Percentiles rank a stretch among this genome's conserved stretches.
These are phyloP conservation scores for Ascodesmis nigricans DNA, from an alignment of 495 filamentous ascomycete genomes.

Conservation along the genomic window DNA sequence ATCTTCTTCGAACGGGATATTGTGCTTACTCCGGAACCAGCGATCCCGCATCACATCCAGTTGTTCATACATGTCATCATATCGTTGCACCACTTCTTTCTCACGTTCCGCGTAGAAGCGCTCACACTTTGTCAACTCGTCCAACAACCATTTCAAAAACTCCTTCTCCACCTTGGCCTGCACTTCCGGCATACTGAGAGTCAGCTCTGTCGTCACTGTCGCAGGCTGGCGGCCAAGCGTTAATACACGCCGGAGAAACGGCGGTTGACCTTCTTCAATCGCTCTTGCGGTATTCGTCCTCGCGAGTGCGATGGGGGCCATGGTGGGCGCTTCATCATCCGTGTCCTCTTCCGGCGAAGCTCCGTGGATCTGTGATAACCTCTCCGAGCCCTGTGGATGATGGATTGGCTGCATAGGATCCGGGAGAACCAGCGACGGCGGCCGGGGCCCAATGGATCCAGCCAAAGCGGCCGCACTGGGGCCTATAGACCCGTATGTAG, in stretches of 20 bases:
- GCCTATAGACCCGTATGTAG: neutral
- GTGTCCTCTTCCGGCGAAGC: constrained; percentile 3
- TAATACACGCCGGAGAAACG: constrained; percentile 16
- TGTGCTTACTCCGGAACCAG: constrained; percentile 25
- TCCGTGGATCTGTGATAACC: too few relatives aligned
- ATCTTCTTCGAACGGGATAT: constrained; percentile 26
- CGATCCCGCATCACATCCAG: constrained; percentile 47
- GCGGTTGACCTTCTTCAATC: constrained; percentile 5
- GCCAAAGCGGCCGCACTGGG: neutral
- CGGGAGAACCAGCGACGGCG: constrained; percentile 12
- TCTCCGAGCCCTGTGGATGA: too few relatives aligned
- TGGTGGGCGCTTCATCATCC: constrained; percentile 3
- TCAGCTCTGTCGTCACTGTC: neutral
- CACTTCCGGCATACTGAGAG: constrained; percentile 12
- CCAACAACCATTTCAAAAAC: constrained; percentile 42
- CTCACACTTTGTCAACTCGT: constrained; percentile 45
- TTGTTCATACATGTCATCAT: constrained; percentile 39
- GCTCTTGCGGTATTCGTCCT: constrained; percentile 1
- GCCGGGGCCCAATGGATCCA: neutral
- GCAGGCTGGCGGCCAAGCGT: constrained; percentile 9
- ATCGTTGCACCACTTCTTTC: constrained; percentile 35
- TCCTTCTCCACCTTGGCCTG: constrained; percentile 26
- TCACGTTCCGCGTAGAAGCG: constrained; percentile 46
- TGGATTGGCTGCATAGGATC: constrained; percentile 14
- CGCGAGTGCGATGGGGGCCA: neutral